These are phyloP conservation scores for Typha latifolia DNA, from an alignment of 176 grass and related monocot species.

Conservation along the genomic window DNA sequence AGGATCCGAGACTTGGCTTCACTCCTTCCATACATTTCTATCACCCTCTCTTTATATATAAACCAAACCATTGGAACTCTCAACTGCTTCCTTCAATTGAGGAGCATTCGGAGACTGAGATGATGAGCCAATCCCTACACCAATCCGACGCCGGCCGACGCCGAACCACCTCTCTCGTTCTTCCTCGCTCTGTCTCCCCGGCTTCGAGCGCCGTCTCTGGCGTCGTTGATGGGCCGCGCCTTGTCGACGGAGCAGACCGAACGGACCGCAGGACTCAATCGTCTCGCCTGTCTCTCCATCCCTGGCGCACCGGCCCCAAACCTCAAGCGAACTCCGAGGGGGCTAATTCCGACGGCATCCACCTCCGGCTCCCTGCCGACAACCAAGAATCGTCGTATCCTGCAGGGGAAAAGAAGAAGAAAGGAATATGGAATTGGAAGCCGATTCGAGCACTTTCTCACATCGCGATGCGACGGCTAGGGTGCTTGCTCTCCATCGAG, in stretches of 20 bases:
- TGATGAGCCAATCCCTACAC: background rate
- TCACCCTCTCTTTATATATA: background rate
- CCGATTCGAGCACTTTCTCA: slow-evolving; percentile 62
- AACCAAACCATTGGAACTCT: background rate
- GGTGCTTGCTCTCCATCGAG: slow-evolving; percentile 69
- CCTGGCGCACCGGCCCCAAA: slow-evolving; percentile 9
- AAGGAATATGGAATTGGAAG: slow-evolving; percentile 49
- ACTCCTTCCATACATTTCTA: background rate
- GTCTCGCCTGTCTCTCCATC: slow-evolving; percentile 19
- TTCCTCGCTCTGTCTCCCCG: background rate
- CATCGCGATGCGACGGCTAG: slow-evolving; percentile 53
- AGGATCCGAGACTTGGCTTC: background rate
- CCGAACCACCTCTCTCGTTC: slow-evolving; percentile 9
- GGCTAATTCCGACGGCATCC: background rate
- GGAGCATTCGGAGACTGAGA: background rate
- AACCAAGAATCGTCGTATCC: too few species aligned
- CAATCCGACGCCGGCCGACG: background rate
- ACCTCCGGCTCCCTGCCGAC: too few species aligned
- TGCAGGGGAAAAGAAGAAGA: background rate
- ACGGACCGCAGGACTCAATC: slow-evolving; percentile 15
- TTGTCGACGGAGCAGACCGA: slow-evolving; percentile 1
- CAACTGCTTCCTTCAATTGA: background rate
- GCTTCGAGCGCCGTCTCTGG: background rate
- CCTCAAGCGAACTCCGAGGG: background rate
- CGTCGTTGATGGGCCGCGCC: background rate